Conservation (phyloP, 768 basidiomycete genomes). For the Rhizopogon vesiculosus region DNA sequence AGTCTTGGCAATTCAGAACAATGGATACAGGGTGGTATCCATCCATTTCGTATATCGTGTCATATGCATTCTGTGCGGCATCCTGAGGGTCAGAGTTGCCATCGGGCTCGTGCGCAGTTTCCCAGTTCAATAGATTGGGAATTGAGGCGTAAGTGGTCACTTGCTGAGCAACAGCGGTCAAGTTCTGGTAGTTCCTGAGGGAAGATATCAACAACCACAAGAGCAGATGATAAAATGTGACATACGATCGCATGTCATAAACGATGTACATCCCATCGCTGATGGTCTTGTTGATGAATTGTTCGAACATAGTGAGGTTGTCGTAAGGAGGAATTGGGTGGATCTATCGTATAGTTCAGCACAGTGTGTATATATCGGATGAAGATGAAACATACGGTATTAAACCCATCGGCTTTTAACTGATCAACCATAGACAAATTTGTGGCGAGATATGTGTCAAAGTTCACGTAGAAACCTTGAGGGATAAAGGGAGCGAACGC, state of each 20-base stretch:
- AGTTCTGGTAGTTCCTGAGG: conserved; percentile 53
- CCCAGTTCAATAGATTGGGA: conserved; percentile 65
- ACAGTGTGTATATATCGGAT: not conserved
- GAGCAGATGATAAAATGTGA: not conserved
- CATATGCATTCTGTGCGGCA: conserved; percentile 44
- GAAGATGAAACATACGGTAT: conserved; percentile 13
- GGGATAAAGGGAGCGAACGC: conserved; percentile 46
- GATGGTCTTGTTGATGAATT: conserved; percentile 13
- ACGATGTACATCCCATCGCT: conserved; percentile 50
- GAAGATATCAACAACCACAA: not conserved
- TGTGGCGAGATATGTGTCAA: conserved; percentile 46
- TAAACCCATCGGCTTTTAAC: conserved; percentile 54
- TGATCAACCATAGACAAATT: conserved; percentile 51
- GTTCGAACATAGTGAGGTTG: conserved; percentile 37
- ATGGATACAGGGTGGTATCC: conserved; percentile 58
- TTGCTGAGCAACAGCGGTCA: conserved; percentile 53
- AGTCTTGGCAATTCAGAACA: conserved; percentile 55
- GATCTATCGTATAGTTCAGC: conserved; percentile 39
- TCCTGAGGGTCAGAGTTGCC: conserved; percentile 62
- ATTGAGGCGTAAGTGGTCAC: conserved; percentile 62
- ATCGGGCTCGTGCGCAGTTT: conserved; percentile 72
- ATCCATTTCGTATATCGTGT: conserved; percentile 44
- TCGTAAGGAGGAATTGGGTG: conserved; percentile 70
- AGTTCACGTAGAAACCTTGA: conserved; percentile 69
- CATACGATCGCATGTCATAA: conserved; percentile 71